Evolutionary conservation across 1,284 basidiomycete genomes (phyloP), one percentile per base, ranked within the genome.

Genomic region (Singerocomus inundabilis): DNA sequence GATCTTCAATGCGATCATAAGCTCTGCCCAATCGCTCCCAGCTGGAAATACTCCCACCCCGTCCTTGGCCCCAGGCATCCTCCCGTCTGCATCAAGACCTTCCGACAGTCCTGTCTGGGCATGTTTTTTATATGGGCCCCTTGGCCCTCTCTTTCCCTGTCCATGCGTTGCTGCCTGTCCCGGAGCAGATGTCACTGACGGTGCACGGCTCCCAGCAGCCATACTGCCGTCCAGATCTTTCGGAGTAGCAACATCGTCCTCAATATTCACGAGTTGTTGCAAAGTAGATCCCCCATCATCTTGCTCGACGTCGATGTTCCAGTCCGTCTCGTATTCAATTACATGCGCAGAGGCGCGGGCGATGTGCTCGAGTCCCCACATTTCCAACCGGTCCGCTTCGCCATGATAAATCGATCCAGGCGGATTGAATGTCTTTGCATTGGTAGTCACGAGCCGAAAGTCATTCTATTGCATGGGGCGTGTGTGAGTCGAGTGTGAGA

Each of bases 251-350:
- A 56, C 58, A 18, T 61, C 59, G 16, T 61, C 59, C 1, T 61
- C 59, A 29, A 58, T 34, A 15, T 54, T 71, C 2, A 76, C 69
- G 9, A 38, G 59, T 3, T 33, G 49, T 9, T 63, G 63, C 6
- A 72, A 69, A 15, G 74, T 59, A 28, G 47, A 62, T 52, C 16
- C 70, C 54, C 81, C 78, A 24, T 84, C 85, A 40, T 88, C 85
- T 36, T 76, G 78, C 58, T 88, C 86, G n/a, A 86, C 72, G 49
- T 88, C 85, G 49, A 89, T 84, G 56, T 87, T 88, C 87, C 87
- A 90, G 62, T 90, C 84, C 0, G 84, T 81, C 68, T 89, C 87
- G 63, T 84, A 86, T 50, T 88, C 85, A 53, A 89, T 86, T 37
- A 91, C 86, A 15, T 79, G 85, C 0, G 78, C 70, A 1, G 85